Conservation (phyloP, 1,284 basidiomycete genomes). For the Cystobasidium sp. region DNA sequence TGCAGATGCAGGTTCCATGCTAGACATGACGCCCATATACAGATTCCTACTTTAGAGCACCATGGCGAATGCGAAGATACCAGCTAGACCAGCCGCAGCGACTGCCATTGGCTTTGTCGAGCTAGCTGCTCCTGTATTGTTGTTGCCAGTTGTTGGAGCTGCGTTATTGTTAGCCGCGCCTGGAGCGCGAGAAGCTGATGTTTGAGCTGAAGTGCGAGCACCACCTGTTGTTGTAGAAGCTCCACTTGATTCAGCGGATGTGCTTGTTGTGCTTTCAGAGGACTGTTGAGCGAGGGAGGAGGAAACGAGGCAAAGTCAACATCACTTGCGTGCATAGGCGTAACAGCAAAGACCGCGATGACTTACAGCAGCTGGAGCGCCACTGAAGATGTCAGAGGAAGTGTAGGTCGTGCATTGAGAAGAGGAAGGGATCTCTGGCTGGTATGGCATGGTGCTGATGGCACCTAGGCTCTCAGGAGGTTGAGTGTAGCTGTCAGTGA, state of each 20-base stretch:
- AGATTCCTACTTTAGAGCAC: neutral
- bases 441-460: constrained; percentile 67
- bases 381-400: constrained; percentile 64
- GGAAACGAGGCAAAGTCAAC: no score
- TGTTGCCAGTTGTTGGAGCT: constrained; percentile 46
- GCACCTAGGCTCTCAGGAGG: constrained; percentile 66
- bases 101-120: neutral
- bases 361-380: constrained; percentile 30
- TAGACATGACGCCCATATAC: neutral
- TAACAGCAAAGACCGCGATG: no score
- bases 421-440: constrained; percentile 64
- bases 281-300: neutral
- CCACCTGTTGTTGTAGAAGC: constrained; percentile 27
- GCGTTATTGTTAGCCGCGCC: constrained; percentile 38
- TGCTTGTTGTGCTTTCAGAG: constrained; percentile 6
- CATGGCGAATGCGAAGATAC: constrained; percentile 17
- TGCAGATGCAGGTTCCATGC: neutral
- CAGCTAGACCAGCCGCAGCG: constrained; percentile 19
- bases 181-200: constrained; percentile 20
- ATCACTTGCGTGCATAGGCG: no score
- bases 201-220: constrained; percentile 43
- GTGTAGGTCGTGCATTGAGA: constrained; percentile 68
- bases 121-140: neutral
- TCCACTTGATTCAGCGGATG: neutral
- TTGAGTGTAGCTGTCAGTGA: constrained; percentile 62